Base-by-base conservation (phyloP, 352 stramenopile species). In the Phytophthora brassicae region DNA sequence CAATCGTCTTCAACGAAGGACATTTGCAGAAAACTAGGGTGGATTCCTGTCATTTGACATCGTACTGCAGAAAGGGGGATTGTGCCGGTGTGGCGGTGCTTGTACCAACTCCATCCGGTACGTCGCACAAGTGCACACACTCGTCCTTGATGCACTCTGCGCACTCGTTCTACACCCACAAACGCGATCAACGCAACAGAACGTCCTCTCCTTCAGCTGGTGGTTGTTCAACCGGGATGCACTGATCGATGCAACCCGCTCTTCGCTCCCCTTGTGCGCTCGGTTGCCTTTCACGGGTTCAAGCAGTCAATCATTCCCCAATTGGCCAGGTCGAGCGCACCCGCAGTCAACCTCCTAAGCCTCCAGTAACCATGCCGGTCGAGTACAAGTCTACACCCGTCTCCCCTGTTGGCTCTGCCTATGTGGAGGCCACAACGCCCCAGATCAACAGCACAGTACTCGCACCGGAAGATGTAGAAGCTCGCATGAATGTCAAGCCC, bases 161-260 rank as follows among this genome's bases (percentile, higher is more conserved):
- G 24, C 39, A 28, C 61, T 50, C 47, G 54, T 41, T 70, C 50
- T 70, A 38, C 63, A 66, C 63, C 17, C 56, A 50, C 29, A 22
- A 64, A 67, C 53, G 46, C 51, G 57, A 60, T 61, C 38, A 46
- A 52, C 29, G 35, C 29, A 63, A 54, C 17, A 28, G 35, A 44
- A n/a, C n/a, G n/a, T 56, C 29, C 17, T 28, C 36, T 64, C 45
- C 23, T 56, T 61, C 44, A 56, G 52, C 35, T 56, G 56, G 17
- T 35, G 33, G 45, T 71, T 59, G 56, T 67, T 67, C 63, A 71
- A 67, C 63, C 44, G 49, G 41, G 47, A 66, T 62, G 55, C 44
- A 57, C 36, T 62, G 49, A 56, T 50, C 44, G 17, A 48, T 33
- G 46, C 48, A 26, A 44, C 59, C 60, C 60, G 51, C 60, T 64